phyloP scores from a whole-genome alignment of 176 grass and related monocot genomes.

The Microstegium vimineum region DNA sequence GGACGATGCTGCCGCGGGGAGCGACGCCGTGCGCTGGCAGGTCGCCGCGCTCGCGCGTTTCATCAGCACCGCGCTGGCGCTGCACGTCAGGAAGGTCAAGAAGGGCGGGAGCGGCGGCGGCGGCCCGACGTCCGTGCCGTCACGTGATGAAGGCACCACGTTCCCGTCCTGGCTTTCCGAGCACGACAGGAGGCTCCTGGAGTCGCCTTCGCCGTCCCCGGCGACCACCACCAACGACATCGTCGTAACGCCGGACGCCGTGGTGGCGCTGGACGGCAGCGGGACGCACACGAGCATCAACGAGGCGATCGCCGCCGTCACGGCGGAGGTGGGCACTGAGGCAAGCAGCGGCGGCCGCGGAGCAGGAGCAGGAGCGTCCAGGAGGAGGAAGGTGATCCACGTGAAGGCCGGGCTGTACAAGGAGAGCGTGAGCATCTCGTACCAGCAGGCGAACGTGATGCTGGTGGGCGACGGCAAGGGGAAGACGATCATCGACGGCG shows the following conservation, averaged over 20 bases:
- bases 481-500: slow-evolving; percentile 64
- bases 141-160: background rate
- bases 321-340: background rate
- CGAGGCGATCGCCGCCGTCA: slow-evolving; percentile 66
- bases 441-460: slow-evolving; percentile 57
- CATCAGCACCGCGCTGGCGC: slow-evolving; percentile 70
- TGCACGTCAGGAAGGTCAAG: slow-evolving; percentile 41
- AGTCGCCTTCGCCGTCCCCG: slow-evolving; percentile 43
- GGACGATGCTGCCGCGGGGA: slow-evolving; percentile 9
- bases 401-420: slow-evolving; percentile 77
- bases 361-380: background rate
- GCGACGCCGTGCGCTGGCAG: slow-evolving; percentile 20
- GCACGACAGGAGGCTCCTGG: slow-evolving; percentile 42
- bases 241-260: slow-evolving; percentile 50
- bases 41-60: slow-evolving; percentile 47
- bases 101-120: background rate
- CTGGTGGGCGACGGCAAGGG: slow-evolving; percentile 83
- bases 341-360: slow-evolving; percentile 3
- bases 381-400: slow-evolving; percentile 57
- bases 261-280: slow-evolving; percentile 72
- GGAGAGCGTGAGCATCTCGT: slow-evolving; percentile 56
- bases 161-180: slow-evolving; percentile 59
- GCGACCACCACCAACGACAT: background rate
- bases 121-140: background rate
- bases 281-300: slow-evolving; percentile 67